Conservation (phyloP, 768 basidiomycete genomes). For the Leccinum pellstonianum region DNA sequence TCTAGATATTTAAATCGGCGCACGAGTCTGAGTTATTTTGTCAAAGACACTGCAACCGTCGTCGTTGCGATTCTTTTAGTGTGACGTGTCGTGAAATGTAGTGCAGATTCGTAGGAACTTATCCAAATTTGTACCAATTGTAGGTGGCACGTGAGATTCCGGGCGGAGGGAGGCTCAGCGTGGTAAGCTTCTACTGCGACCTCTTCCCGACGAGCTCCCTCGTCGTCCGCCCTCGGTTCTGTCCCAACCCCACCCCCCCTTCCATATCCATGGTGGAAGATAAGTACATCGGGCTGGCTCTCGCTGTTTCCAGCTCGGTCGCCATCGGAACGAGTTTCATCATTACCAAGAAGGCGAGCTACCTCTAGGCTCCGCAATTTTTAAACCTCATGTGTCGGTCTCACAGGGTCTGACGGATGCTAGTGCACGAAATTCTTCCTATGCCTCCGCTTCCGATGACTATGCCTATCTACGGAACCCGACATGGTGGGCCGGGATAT, state of each 20-base stretch:
- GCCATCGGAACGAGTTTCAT: conserved; percentile 97
- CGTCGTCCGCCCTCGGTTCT: conserved; percentile 9
- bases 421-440: conserved; percentile 51
- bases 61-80: background rate
- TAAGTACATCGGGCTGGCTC: conserved; percentile 90
- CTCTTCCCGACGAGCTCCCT: conserved; percentile 1
- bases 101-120: background rate
- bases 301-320: conserved; percentile 81
- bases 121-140: conserved; percentile 15
- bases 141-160: conserved; percentile 20
- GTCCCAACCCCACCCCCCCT: background rate
- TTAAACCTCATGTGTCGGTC: conserved; percentile 9
- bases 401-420: conserved; percentile 87
- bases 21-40: background rate
- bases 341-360: conserved; percentile 93
- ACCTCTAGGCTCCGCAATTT: background rate
- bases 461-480: conserved; percentile 86
- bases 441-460: conserved; percentile 70
- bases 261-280: conserved; percentile 69
- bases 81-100: background rate
- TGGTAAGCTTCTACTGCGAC: conserved; percentile 9
- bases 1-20: background rate
- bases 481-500: conserved; percentile 97
- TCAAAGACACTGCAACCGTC: background rate
- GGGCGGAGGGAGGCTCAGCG: background rate